Conservation (phyloP, 2,329 filamentous ascomycete genomes). For the Xylaria hypoxylon region DNA sequence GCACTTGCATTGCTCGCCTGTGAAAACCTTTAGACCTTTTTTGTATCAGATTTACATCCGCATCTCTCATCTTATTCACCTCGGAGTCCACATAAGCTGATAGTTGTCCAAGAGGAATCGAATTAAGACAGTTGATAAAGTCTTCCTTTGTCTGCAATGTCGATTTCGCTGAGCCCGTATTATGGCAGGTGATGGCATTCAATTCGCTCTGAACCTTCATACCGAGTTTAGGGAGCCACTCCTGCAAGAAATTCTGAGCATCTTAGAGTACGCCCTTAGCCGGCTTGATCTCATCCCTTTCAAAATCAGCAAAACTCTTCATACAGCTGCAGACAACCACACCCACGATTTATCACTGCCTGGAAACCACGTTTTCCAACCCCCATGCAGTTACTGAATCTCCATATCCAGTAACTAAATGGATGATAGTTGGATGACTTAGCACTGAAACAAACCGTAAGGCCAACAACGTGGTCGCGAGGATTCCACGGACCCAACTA, state of each 20-base stretch:
- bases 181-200: constrained; percentile 10
- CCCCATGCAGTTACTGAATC: too few species aligned
- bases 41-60: neutral
- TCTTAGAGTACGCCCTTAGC: constrained; percentile 4
- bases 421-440: too few species aligned
- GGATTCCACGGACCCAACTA: too few species aligned
- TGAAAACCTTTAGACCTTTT: constrained; percentile 10
- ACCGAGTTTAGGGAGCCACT: constrained; percentile 5
- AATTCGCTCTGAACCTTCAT: constrained; percentile 1
- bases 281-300: constrained; percentile 16
- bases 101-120: constrained; percentile 1
- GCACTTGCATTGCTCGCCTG: constrained; percentile 11
- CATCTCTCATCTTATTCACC: constrained; percentile 1
- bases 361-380: constrained; percentile 15
- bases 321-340: neutral
- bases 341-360: constrained; percentile 2
- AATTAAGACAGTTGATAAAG: constrained; percentile 8
- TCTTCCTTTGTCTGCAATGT: neutral
- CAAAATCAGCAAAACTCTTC: constrained; percentile 4
- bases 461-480: too few species aligned
- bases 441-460: too few species aligned
- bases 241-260: constrained; percentile 3
- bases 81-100: constrained; percentile 4
- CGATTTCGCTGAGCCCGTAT: neutral
- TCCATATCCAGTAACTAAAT: too few species aligned